Conservation (phyloP, 1,284 basidiomycete genomes). For the Rhodotorula sp. region DNA sequence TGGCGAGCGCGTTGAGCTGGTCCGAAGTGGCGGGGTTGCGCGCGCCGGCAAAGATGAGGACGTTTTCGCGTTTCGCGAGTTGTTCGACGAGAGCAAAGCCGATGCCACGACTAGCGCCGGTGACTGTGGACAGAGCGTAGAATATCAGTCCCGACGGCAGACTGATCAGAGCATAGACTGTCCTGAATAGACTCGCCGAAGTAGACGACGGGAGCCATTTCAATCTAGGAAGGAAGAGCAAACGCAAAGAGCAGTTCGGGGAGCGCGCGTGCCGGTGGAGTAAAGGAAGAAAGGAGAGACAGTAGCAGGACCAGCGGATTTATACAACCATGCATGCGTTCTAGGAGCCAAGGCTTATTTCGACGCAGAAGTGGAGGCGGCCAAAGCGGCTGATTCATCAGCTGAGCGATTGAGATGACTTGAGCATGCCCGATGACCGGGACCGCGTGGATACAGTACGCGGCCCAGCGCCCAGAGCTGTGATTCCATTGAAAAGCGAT, state of each 20-base stretch:
- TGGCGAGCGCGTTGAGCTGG: constrained; percentile 31
- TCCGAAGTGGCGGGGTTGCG: constrained; percentile 31
- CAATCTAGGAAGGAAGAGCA: background rate
- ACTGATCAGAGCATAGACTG: too few species aligned
- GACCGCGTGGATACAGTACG: too few species aligned
- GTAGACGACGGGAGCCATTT: background rate
- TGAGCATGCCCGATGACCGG: too few species aligned
- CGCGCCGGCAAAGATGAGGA: constrained; percentile 41
- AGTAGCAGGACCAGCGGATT: background rate
- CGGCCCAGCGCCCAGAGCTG: too few species aligned
- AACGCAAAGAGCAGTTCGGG: background rate
- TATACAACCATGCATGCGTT: background rate
- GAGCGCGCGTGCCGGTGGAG: background rate
- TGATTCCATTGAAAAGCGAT: too few species aligned
- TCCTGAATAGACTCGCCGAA: background rate
- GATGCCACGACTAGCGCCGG: background rate
- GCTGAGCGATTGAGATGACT: too few species aligned
- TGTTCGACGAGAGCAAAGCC: constrained; percentile 35
- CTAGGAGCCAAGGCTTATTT: background rate
- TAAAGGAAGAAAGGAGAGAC: background rate
- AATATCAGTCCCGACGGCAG: background rate
- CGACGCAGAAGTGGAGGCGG: background rate
- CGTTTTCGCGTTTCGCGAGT: constrained; percentile 23
- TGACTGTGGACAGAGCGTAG: background rate
- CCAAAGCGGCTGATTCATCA: background rate